phyloP scores from a whole-genome alignment of 352 stramenopile genomes.

The Phytopythium cucurbitacearum region DNA sequence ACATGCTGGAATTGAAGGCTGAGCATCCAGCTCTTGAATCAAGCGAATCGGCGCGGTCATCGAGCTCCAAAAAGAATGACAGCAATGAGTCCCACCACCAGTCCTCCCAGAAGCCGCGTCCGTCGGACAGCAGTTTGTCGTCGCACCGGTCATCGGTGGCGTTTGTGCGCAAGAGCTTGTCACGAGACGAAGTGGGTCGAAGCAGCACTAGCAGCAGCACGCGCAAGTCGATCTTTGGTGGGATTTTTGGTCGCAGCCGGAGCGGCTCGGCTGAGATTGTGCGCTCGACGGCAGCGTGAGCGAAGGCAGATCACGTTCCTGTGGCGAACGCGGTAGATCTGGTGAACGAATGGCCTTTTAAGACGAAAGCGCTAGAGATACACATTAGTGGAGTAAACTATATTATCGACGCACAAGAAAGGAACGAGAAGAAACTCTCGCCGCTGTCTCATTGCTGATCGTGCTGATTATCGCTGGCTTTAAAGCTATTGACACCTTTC shows the following conservation, averaged over 20 bases:
- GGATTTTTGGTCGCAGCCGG: conserved; percentile 34
- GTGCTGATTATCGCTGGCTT: conserved; percentile 13
- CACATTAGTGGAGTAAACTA: too few relatives aligned
- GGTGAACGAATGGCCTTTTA: too few relatives aligned
- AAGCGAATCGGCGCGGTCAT: too few relatives aligned
- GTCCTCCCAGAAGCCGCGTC: not conserved
- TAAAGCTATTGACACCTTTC: too few relatives aligned
- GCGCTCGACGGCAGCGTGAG: conserved; percentile 19
- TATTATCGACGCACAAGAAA: too few relatives aligned
- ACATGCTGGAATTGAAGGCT: too few relatives aligned
- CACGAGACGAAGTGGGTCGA: conserved; percentile 7
- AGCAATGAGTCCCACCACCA: not conserved
- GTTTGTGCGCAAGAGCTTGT: conserved; percentile 17
- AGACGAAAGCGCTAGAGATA: too few relatives aligned
- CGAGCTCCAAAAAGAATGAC: not conserved
- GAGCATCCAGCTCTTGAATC: too few relatives aligned
- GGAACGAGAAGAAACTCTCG: not conserved
- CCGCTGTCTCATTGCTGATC: conserved; percentile 7
- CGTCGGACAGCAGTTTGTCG: conserved; percentile 12
- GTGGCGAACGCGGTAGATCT: too few relatives aligned
- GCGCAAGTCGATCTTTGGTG: conserved; percentile 37
- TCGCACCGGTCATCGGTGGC: conserved; percentile 8
- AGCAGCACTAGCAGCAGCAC: conserved; percentile 1
- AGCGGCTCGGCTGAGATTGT: conserved; percentile 29
- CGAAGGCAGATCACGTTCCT: conserved; percentile 1